Percentiles rank a stretch among this genome's conserved stretches.
Conservation (phyloP, 23 red algal species). For the Gracilariopsis chorda region DNA sequence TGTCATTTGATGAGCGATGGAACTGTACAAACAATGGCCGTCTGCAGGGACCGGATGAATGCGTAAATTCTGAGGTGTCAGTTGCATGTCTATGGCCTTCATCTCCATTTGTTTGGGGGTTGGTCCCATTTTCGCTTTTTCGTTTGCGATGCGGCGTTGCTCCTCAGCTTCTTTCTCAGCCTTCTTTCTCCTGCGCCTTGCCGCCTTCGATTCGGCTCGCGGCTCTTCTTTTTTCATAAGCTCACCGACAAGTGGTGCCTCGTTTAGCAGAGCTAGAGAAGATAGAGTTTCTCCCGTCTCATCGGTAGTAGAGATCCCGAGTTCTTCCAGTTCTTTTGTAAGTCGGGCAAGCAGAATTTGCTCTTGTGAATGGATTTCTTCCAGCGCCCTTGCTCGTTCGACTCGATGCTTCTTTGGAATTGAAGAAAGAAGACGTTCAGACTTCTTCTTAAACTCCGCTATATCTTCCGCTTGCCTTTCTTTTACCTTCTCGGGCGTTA, state of each 20-base stretch:
- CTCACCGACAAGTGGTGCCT: not conserved
- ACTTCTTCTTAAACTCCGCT: conserved; percentile 34
- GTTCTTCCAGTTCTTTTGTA: conserved; percentile 10
- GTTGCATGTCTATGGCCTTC: conserved; percentile 35
- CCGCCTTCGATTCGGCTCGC: conserved; percentile 58
- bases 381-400: conserved; percentile 9
- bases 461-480: conserved; percentile 35
- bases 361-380: conserved; percentile 36
- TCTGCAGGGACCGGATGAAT: conserved; percentile 69
- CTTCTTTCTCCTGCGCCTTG: conserved; percentile 54
- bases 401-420: conserved; percentile 57
- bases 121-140: conserved; percentile 37
- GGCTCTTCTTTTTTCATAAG: not conserved
- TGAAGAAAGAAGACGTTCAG: conserved; percentile 15
- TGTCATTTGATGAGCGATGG: conserved; percentile 74
- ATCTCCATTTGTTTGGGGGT: conserved; percentile 43
- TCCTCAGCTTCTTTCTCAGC: conserved; percentile 41
- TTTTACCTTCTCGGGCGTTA: not conserved
- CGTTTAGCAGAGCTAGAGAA: not conserved
- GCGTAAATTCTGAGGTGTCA: conserved; percentile 14
- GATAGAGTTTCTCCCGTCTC: not conserved
- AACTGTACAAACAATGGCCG: conserved; percentile 79
- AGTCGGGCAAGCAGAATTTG: not conserved
- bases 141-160: conserved; percentile 41
- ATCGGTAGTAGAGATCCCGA: not conserved